These are phyloP conservation scores for Solanum chiquidenum DNA, from an alignment of 257 asterid species.

Conservation along the genomic window DNA sequence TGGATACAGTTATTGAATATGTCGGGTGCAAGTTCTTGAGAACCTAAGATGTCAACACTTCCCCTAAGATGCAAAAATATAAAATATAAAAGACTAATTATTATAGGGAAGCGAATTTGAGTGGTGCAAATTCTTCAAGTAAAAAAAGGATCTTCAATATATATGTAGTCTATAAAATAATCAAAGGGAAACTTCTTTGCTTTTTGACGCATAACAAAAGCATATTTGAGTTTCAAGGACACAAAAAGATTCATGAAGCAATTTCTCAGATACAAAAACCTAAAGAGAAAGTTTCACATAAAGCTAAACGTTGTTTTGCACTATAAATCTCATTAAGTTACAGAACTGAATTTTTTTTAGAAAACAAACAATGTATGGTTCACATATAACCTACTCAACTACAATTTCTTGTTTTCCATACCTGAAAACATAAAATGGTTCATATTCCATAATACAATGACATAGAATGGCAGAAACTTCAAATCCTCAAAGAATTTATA, in stretches of 20 bases:
- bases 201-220: not conserved
- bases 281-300: not conserved
- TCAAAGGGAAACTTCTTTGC: not conserved
- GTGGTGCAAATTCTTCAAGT: not conserved
- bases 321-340: not conserved
- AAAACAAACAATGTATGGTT: not conserved
- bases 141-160: not conserved
- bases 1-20: no score
- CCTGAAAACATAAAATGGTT: not conserved
- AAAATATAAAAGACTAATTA: not conserved
- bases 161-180: not conserved
- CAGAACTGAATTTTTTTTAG: not conserved
- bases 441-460: not conserved
- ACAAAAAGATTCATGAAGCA: not conserved
- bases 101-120: not conserved
- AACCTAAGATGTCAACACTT: constrained; percentile 22
- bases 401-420: not conserved
- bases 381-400: not conserved
- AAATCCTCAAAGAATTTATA: not conserved
- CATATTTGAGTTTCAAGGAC: not conserved
- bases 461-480: not conserved
- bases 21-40: no score
- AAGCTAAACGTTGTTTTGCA: not conserved
- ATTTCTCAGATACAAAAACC: not conserved
- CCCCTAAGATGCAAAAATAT: constrained; percentile 25